Percentiles rank a stretch among this genome's conserved stretches.
Conservation (phyloP, 805 yeast genomes). For the Metschnikowia amazonensis region DNA sequence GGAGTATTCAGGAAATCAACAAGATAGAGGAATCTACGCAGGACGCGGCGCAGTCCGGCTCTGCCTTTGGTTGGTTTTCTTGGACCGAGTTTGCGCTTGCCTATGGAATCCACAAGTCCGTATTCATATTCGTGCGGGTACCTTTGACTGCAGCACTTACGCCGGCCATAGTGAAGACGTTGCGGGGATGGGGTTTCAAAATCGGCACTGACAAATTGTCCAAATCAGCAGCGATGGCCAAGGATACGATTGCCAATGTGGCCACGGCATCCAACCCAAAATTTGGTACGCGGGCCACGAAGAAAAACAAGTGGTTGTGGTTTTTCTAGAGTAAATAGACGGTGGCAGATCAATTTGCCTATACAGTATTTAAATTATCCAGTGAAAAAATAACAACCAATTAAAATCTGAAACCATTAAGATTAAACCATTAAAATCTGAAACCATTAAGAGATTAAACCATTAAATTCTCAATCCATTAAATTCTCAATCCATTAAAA, state of each 20-base stretch:
- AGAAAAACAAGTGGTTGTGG: constrained; percentile 57
- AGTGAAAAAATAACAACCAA: no score
- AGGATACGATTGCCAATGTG: constrained; percentile 28
- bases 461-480: no score
- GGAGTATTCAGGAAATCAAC: constrained; percentile 32
- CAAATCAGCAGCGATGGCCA: constrained; percentile 31
- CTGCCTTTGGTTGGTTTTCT: constrained; percentile 38
- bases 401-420: no score
- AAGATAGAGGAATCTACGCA: constrained; percentile 26
- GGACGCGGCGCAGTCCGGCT: constrained; percentile 18
- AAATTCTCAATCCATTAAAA: no score
- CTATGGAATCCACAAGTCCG: constrained; percentile 86
- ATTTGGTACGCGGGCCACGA: constrained; percentile 52
- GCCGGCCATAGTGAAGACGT: constrained; percentile 64
- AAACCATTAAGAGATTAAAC: no score
- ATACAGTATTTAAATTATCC: no score
- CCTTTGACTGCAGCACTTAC: constrained; percentile 92
- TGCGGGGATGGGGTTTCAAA: constrained; percentile 77
- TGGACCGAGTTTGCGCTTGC: constrained; percentile 88
- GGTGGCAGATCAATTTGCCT: no score
- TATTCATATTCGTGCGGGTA: constrained; percentile 68
- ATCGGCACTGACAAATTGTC: constrained; percentile 53
- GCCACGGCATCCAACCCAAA: constrained; percentile 41
- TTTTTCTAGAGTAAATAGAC: constrained; percentile 40
- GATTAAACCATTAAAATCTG: no score